Evolutionary conservation across 768 basidiomycete species (phyloP).

Genomic region (Mycena galericulata): DNA sequence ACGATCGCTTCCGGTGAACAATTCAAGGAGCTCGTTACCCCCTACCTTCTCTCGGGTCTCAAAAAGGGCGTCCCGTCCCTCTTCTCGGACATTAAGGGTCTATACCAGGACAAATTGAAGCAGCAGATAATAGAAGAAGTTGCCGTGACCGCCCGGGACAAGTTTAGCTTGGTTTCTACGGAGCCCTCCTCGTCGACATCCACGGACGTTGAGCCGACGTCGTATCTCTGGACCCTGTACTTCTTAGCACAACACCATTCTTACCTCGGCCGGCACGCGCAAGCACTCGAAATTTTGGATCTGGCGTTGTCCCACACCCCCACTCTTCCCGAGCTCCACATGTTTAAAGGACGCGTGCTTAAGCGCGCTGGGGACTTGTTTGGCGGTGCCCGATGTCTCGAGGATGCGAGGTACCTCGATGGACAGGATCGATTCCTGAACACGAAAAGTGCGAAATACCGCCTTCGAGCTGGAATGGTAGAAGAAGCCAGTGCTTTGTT

Average conservation of each 20-base stretch:
- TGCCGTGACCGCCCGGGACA: constrained; percentile 60
- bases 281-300: constrained; percentile 73
- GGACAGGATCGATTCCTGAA: constrained; percentile 97
- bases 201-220: constrained; percentile 70
- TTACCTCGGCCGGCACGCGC: constrained; percentile 61
- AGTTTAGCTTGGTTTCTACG: constrained; percentile 45
- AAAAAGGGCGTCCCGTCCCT: constrained; percentile 92
- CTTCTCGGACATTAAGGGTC: constrained; percentile 90
- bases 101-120: constrained; percentile 79
- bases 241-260: constrained; percentile 94
- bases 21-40: constrained; percentile 72
- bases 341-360: constrained; percentile 83
- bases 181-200: constrained; percentile 38
- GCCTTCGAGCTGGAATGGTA: constrained; percentile 83
- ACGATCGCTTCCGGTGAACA: constrained; percentile 72
- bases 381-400: constrained; percentile 80
- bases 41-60: constrained; percentile 79
- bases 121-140: constrained; percentile 76
- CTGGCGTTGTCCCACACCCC: constrained; percentile 87
- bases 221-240: constrained; percentile 95
- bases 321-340: constrained; percentile 90
- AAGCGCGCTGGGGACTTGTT: constrained; percentile 87
- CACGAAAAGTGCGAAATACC: constrained; percentile 93
- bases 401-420: constrained; percentile 87
- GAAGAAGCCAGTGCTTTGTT: constrained; percentile 81